phyloP scores from a whole-genome alignment of 352 stramenopile genomes.

The Phytophthora melonis region DNA sequence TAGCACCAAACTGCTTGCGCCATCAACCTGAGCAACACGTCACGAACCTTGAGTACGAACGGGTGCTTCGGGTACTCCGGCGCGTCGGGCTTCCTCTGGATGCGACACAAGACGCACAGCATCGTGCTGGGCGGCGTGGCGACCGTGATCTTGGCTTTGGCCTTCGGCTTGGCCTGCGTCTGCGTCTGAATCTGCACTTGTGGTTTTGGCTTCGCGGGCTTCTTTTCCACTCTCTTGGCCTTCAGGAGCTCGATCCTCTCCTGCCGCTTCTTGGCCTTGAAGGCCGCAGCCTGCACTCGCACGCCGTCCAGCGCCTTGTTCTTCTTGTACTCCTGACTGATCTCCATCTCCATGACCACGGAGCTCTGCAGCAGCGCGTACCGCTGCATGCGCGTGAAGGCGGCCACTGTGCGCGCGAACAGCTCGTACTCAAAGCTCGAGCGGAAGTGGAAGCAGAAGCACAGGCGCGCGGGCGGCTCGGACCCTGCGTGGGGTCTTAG shows the following conservation, averaged over 20 bases:
- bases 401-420: conserved; percentile 50
- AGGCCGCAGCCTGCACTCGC: conserved; percentile 14
- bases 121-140: conserved; percentile 33
- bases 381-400: conserved; percentile 50
- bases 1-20: background rate
- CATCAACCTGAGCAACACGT: background rate
- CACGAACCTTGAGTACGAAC: conserved; percentile 75
- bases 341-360: conserved; percentile 65
- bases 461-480: conserved; percentile 33
- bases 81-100: conserved; percentile 32
- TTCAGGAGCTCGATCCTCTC: conserved; percentile 17
- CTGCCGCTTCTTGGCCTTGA: conserved; percentile 28
- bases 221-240: conserved; percentile 17
- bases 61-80: conserved; percentile 64
- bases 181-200: background rate
- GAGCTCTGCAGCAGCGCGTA: conserved; percentile 62
- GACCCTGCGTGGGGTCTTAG: background rate
- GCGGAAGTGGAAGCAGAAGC: conserved; percentile 78
- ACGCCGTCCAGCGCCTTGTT: conserved; percentile 19
- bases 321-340: conserved; percentile 43
- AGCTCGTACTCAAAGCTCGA: conserved; percentile 63
- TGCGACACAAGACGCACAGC: conserved; percentile 61
- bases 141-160: conserved; percentile 15
- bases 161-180: background rate
- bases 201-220: background rate